phyloP scores from a whole-genome alignment of 441 rosid genomes.

The Breynia disticha region DNA sequence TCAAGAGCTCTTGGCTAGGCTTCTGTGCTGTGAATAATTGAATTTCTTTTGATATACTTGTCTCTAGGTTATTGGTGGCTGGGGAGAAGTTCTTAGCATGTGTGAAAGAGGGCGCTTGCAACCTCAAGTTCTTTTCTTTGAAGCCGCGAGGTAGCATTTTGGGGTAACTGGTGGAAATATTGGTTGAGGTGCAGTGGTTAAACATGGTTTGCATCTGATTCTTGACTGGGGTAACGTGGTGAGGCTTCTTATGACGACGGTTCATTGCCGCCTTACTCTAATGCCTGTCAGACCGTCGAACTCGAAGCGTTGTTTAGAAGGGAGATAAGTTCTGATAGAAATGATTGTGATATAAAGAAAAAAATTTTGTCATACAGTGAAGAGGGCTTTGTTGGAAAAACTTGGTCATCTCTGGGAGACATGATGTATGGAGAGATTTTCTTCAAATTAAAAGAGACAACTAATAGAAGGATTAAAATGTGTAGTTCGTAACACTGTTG shows the following conservation, averaged over 20 bases:
- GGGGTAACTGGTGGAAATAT: not conserved
- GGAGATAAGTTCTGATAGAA: conserved; percentile 18
- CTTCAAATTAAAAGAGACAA: conserved; percentile 12
- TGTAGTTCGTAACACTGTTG: conserved; percentile 8
- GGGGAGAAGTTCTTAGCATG: conserved; percentile 70
- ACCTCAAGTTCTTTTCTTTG: conserved; percentile 90
- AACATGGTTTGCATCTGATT: too few species aligned
- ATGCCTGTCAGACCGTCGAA: too few species aligned
- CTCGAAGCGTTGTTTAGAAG: not conserved
- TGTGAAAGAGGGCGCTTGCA: conserved; percentile 84
- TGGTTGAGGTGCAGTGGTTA: too few species aligned
- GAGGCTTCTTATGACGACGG: too few species aligned
- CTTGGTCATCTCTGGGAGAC: conserved; percentile 16
- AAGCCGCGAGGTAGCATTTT: conserved; percentile 46
- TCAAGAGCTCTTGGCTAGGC: too few species aligned
- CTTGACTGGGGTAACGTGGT: too few species aligned
- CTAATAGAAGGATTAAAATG: conserved; percentile 17
- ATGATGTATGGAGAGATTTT: conserved; percentile 14
- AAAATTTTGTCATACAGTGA: conserved; percentile 15
- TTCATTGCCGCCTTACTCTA: too few species aligned
- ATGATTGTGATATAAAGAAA: conserved; percentile 14
- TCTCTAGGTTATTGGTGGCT: conserved; percentile 66
- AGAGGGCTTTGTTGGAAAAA: conserved; percentile 23
- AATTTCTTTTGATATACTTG: not conserved
- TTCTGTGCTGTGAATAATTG: too few species aligned